Conservation (phyloP, 2,329 filamentous ascomycete genomes). For the Cladosporium sp. region DNA sequence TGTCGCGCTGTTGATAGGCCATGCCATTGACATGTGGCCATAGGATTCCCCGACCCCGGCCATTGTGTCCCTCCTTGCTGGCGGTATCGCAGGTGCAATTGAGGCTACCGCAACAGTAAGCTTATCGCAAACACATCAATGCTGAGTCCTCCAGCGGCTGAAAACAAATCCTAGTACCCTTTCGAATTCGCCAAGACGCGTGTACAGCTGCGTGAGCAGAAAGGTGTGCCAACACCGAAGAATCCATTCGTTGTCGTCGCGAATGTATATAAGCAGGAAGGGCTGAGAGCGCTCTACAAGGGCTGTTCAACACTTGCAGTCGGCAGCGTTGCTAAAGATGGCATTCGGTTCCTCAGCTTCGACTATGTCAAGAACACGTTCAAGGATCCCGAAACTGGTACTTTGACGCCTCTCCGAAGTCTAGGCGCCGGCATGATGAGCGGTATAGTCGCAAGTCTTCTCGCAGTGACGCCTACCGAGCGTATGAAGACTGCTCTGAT, state of each 20-base stretch:
- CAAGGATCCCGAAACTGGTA: conserved; percentile 57
- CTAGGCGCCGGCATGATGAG: conserved; percentile 66
- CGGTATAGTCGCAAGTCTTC: conserved; percentile 61
- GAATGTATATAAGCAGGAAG: conserved; percentile 58
- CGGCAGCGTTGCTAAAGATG: conserved; percentile 64
- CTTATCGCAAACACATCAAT: not conserved
- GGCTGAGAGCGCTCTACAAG: conserved; percentile 60
- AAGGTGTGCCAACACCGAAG: conserved; percentile 46
- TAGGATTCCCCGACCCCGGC: conserved; percentile 31
- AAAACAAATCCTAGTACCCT: conserved; percentile 51
- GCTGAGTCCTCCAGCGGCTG: not conserved
- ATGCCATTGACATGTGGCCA: not conserved
- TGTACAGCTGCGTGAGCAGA: conserved; percentile 55
- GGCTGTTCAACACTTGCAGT: conserved; percentile 62
- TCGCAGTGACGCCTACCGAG: conserved; percentile 69
- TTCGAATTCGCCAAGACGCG: conserved; percentile 69
- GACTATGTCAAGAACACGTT: conserved; percentile 63
- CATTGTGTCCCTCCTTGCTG: conserved; percentile 38
- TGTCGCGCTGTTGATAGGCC: not conserved
- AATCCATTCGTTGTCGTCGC: conserved; percentile 62
- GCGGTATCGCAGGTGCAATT: conserved; percentile 39
- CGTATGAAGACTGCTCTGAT: conserved; percentile 69
- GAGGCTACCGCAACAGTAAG: conserved; percentile 36
- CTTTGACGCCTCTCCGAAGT: conserved; percentile 56
- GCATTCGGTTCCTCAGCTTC: conserved; percentile 65